A percentile compares a stretch with the other conserved stretches of the same genome.
phyloP scores from a whole-genome alignment of 768 basidiomycete genomes.

The Mycena epipterygia region DNA sequence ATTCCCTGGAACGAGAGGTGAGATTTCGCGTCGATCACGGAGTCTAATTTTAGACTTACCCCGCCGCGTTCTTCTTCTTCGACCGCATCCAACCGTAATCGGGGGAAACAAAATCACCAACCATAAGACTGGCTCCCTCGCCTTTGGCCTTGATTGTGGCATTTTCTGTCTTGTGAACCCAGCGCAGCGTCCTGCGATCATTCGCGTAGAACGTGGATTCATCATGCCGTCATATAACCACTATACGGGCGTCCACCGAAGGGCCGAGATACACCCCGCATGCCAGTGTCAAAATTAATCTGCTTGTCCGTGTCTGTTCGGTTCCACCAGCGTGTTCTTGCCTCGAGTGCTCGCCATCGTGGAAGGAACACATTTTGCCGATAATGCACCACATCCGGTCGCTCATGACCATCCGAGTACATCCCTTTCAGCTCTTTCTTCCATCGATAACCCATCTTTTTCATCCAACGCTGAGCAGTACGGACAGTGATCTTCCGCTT shows the following conservation, averaged over 20 bases:
- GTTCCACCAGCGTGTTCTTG: slow-evolving; percentile 1
- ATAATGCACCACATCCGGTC: slow-evolving; percentile 7
- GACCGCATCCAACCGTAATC: slow-evolving; percentile 40
- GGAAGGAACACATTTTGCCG: slow-evolving; percentile 37
- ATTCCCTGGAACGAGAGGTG: not conserved
- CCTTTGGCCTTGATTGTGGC: slow-evolving; percentile 41
- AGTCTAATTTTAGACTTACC: not conserved
- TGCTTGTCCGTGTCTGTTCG: not conserved
- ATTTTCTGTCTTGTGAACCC: slow-evolving; percentile 27
- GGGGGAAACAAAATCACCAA: slow-evolving; percentile 43
- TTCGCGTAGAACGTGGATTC: not conserved
- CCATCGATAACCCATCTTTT: slow-evolving; percentile 10
- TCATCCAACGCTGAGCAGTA: slow-evolving; percentile 5
- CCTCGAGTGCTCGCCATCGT: slow-evolving; percentile 5
- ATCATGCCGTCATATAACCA: not conserved
- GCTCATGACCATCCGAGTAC: not conserved
- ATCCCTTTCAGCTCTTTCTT: not conserved
- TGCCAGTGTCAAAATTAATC: slow-evolving; percentile 33
- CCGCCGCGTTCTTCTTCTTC: slow-evolving; percentile 1
- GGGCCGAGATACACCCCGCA: not conserved
- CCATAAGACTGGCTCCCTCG: slow-evolving; percentile 42
- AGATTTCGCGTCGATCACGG: not conserved
- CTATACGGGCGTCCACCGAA: not conserved
- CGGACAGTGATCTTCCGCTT: slow-evolving; percentile 32
- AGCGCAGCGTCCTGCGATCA: slow-evolving; percentile 25